Evolutionary conservation across 331 rosid genomes (phyloP).

Genomic region (Ulmus americana): DNA sequence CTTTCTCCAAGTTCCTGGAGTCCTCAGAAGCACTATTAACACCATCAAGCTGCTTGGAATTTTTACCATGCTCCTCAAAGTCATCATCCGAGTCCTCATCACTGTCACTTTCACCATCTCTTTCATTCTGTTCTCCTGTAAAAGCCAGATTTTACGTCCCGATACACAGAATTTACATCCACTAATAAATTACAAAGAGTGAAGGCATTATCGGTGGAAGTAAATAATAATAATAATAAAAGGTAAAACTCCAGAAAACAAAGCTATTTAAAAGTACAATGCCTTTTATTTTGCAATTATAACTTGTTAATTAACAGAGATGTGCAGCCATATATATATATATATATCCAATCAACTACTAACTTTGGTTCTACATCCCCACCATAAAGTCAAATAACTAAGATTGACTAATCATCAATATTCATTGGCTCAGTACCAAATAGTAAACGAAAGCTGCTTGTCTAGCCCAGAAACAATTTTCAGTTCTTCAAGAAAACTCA

Average conservation of each 20-base stretch:
- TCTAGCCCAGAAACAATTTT: not conserved
- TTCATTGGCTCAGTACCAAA: not conserved
- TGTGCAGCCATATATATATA: not conserved
- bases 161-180: constrained; percentile 1
- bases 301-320: not conserved
- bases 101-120: constrained; percentile 41
- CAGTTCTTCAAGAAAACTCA: constrained; percentile 5
- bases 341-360: not conserved
- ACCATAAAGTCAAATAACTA: not conserved
- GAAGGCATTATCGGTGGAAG: not conserved
- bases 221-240: not conserved
- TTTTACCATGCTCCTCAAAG: constrained; percentile 19
- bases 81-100: constrained; percentile 45
- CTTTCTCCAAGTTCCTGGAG: constrained; percentile 30
- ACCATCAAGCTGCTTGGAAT: constrained; percentile 34
- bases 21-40: constrained; percentile 33
- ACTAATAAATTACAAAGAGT: not conserved
- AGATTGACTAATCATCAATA: not conserved
- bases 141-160: constrained; percentile 19
- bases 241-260: not conserved
- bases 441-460: not conserved
- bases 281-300: not conserved
- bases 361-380: not conserved
- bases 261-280: not conserved
- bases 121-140: constrained; percentile 42